Evolutionary conservation across 2,329 filamentous ascomycete species (phyloP).

Genomic region (Talaromyces sp.): DNA sequence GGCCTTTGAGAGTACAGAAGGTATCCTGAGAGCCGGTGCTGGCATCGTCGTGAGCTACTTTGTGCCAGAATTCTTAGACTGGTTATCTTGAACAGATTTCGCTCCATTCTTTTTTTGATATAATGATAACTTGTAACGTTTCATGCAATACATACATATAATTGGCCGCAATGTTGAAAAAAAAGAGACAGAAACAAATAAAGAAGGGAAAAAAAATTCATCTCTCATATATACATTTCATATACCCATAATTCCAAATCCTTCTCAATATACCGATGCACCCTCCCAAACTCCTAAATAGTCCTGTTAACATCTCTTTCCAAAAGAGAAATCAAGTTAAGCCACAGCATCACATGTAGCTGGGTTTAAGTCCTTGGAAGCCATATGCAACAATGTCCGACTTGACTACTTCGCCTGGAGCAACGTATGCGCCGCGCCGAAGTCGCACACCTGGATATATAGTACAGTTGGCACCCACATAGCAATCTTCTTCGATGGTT

Average conservation of each 20-base stretch:
- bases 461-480: slow-evolving; percentile 59
- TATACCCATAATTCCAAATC: background rate
- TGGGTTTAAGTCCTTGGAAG: slow-evolving; percentile 38
- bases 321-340: background rate
- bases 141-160: background rate
- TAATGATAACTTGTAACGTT: background rate
- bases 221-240: background rate
- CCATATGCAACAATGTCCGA: slow-evolving; percentile 40
- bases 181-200: background rate
- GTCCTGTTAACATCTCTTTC: background rate
- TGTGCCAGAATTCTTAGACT: slow-evolving; percentile 70
- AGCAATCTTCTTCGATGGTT: slow-evolving; percentile 69
- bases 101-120: background rate
- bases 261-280: background rate
- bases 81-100: slow-evolving; percentile 37
- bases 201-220: background rate
- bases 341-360: slow-evolving; percentile 31
- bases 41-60: slow-evolving; percentile 95
- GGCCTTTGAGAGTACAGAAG: slow-evolving; percentile 91
- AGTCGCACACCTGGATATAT: slow-evolving; percentile 49
- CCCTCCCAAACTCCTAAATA: background rate
- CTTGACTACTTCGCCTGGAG: slow-evolving; percentile 41
- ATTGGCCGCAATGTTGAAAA: background rate
- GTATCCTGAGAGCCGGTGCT: slow-evolving; percentile 86
- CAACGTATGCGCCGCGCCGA: slow-evolving; percentile 39